Conservation (phyloP, 345 rosid species). For the Eucalyptus guilfoylei region DNA sequence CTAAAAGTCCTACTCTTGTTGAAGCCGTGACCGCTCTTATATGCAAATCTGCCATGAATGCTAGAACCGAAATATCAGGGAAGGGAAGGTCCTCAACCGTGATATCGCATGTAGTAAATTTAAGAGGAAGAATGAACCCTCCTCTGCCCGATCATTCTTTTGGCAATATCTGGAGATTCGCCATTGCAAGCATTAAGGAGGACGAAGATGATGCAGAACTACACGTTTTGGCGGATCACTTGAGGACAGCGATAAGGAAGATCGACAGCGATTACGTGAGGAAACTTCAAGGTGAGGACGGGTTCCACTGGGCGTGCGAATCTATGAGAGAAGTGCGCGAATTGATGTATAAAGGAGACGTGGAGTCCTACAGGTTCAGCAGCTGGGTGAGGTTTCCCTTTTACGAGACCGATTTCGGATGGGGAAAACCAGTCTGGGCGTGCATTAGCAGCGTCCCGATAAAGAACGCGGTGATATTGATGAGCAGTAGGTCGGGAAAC, state of each 20-base stretch:
- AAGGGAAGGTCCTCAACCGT: neutral
- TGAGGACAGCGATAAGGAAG: neutral
- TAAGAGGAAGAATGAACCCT: neutral
- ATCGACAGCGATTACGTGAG: neutral
- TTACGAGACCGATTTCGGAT: neutral
- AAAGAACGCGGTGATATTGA: neutral
- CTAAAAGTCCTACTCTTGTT: neutral
- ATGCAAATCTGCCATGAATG: conserved; percentile 2
- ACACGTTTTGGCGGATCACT: neutral
- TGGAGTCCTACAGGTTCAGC: neutral
- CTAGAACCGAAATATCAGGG: neutral
- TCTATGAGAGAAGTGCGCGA: neutral
- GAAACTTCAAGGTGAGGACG: neutral
- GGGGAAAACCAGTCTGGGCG: neutral
- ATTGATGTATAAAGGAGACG: neutral
- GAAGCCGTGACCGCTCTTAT: conserved; percentile 16
- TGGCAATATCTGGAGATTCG: neutral
- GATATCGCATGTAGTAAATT: conserved; percentile 3
- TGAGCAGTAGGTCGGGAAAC: conserved; percentile 3
- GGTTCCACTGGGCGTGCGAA: neutral
- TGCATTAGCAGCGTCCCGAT: neutral
- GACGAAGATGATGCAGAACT: neutral
- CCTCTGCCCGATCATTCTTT: neutral
- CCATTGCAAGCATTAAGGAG: neutral
- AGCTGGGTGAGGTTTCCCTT: neutral